These are phyloP conservation scores for Boletus austroedulis DNA, from an alignment of 1,284 basidiomycete genomes.

Conservation along the genomic window DNA sequence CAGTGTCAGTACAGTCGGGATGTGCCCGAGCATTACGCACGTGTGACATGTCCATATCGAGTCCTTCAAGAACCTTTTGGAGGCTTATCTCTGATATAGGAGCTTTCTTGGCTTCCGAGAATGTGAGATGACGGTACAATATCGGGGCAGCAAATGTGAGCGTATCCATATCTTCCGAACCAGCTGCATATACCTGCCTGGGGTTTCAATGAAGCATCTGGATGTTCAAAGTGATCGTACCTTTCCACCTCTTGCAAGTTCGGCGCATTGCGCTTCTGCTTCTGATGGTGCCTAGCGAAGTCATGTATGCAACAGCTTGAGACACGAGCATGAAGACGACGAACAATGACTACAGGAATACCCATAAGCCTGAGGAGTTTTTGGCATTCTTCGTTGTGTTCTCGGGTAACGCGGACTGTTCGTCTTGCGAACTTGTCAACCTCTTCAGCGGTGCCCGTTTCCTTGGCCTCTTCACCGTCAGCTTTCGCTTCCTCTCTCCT, in stretches of 20 bases:
- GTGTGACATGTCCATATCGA: slow-evolving; percentile 90
- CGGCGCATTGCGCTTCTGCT: slow-evolving; percentile 98
- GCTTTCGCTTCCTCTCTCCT: slow-evolving; percentile 90
- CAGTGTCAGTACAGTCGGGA: slow-evolving; percentile 4
- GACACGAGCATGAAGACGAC: slow-evolving; percentile 40
- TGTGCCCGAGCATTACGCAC: slow-evolving; percentile 40
- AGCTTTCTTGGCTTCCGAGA: slow-evolving; percentile 97
- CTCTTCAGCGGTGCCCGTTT: slow-evolving; percentile 88
- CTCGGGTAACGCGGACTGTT: slow-evolving; percentile 91
- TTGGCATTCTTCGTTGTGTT: slow-evolving; percentile 96
- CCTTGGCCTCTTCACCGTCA: slow-evolving; percentile 94
- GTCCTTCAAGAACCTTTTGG: slow-evolving; percentile 78
- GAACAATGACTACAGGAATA: slow-evolving; percentile 90
- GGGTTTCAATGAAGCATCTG: no score
- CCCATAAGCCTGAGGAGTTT: slow-evolving; percentile 92
- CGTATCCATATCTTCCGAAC: slow-evolving; percentile 99
- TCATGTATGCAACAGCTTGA: slow-evolving; percentile 3
- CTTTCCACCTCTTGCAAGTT: slow-evolving; percentile 93
- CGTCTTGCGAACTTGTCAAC: slow-evolving; percentile 88
- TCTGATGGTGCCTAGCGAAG: slow-evolving; percentile 87
- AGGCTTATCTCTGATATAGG: slow-evolving; percentile 96
- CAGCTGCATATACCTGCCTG: slow-evolving; percentile 92
- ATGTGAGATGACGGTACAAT: slow-evolving; percentile 93
- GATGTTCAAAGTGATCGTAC: slow-evolving; percentile 37
- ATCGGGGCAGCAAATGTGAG: slow-evolving; percentile 93